Conservation (phyloP, 164 flowering plant species). For the Sextonia rubra region DNA sequence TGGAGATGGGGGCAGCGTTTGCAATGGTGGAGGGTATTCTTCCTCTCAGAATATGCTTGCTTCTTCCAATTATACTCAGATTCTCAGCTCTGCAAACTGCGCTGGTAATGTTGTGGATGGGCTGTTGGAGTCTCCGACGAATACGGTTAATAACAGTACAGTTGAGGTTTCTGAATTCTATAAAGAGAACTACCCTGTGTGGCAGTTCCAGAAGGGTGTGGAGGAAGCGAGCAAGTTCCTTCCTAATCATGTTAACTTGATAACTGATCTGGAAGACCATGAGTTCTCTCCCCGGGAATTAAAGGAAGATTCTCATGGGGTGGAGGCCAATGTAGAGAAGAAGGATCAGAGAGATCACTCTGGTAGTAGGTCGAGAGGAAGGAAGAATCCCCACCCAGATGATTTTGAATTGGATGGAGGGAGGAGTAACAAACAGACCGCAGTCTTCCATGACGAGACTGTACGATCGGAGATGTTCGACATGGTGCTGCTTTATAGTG, state of each 20-base stretch:
- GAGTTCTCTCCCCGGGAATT: not conserved
- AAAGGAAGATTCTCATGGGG: not conserved
- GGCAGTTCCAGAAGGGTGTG: slow-evolving; percentile 61
- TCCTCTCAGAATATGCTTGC: slow-evolving; percentile 3
- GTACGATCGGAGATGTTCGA: slow-evolving; percentile 53
- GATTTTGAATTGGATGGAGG: slow-evolving; percentile 39
- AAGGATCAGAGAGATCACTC: not conserved
- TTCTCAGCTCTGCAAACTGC: slow-evolving; percentile 30
- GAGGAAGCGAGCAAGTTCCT: slow-evolving; percentile 80
- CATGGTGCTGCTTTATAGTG: slow-evolving; percentile 47
- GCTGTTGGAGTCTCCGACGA: slow-evolving; percentile 43
- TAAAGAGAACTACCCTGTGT: slow-evolving; percentile 42
- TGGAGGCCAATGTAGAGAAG: slow-evolving; percentile 6
- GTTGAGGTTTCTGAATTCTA: slow-evolving; percentile 33
- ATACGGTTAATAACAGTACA: slow-evolving; percentile 16
- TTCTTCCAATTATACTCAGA: slow-evolving; percentile 19
- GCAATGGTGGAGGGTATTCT: slow-evolving; percentile 12
- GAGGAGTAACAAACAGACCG: slow-evolving; percentile 64
- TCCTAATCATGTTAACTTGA: slow-evolving; percentile 12
- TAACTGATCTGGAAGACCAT: slow-evolving; percentile 1
- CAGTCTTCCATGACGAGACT: slow-evolving; percentile 35
- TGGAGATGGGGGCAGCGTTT: slow-evolving; percentile 19
- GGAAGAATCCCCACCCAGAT: slow-evolving; percentile 42
- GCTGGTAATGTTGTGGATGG: slow-evolving; percentile 20
- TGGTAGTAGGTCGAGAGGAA: slow-evolving; percentile 34